Evolutionary conservation across 2,329 filamentous ascomycete genomes (phyloP).

Genomic region (Aulographum hederae): DNA sequence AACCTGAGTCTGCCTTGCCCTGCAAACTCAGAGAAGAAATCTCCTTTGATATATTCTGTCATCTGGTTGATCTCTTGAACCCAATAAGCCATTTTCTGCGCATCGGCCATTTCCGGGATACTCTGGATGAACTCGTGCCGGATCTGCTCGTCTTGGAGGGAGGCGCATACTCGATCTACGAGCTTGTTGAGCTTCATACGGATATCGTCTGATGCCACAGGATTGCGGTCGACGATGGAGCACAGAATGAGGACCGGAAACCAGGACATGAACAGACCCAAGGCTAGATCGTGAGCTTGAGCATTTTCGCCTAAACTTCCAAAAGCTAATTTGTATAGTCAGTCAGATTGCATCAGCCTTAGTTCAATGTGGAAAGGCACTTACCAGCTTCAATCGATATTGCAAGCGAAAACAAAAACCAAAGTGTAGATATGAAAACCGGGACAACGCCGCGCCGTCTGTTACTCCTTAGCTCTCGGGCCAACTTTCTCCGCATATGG

Average conservation of each 20-base stretch:
- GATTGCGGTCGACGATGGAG: slow-evolving; percentile 5
- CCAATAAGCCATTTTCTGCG: slow-evolving; percentile 3
- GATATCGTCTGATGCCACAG: slow-evolving; percentile 3
- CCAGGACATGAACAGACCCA: slow-evolving; percentile 4
- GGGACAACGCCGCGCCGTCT: slow-evolving; percentile 4
- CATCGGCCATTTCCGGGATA: not conserved
- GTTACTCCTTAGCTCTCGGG: slow-evolving; percentile 1
- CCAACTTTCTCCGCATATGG: slow-evolving; percentile 1
- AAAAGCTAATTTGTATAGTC: slow-evolving; percentile 4
- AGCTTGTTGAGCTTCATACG: slow-evolving; percentile 4
- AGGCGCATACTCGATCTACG: slow-evolving; percentile 3
- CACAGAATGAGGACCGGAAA: slow-evolving; percentile 5
- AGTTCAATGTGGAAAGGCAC: not conserved
- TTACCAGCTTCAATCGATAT: slow-evolving; percentile 2
- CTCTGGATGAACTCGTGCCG: not conserved
- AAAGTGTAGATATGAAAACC: slow-evolving; percentile 5
- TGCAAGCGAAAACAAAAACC: slow-evolving; percentile 4
- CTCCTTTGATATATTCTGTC: not conserved
- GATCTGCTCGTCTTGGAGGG: slow-evolving; percentile 1
- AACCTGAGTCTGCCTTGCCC: slow-evolving; percentile 5
- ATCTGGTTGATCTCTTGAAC: slow-evolving; percentile 1
- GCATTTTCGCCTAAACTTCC: slow-evolving; percentile 4
- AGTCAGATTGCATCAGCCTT: not conserved
- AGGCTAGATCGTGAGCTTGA: slow-evolving; percentile 4
- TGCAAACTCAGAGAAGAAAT: slow-evolving; percentile 5